Evolutionary conservation across 2,329 filamentous ascomycete genomes (phyloP).

Genomic region (Stagonosporopsis chrysanthemi): DNA sequence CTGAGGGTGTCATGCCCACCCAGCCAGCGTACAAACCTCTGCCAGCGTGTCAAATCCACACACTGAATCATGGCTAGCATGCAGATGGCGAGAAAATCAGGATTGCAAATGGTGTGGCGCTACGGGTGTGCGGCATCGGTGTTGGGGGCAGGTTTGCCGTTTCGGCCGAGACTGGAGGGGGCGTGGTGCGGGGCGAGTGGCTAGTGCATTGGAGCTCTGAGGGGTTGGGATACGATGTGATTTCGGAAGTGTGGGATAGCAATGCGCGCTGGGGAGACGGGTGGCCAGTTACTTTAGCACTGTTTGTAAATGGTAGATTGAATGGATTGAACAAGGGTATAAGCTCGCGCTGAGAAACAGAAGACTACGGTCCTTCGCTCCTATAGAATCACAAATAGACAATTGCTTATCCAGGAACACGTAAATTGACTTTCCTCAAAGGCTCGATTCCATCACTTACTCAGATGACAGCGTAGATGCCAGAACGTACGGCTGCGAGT

Average conservation of each 20-base stretch:
- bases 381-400: not conserved
- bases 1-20: no score
- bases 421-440: not conserved
- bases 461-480: not conserved
- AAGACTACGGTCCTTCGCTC: not conserved
- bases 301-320: not conserved
- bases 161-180: not conserved
- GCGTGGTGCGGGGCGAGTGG: not conserved
- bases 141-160: not conserved
- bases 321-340: conserved; percentile 17
- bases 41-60: not conserved
- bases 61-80: not conserved
- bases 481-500: not conserved
- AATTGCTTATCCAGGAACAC: not conserved
- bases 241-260: not conserved
- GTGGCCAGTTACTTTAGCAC: not conserved
- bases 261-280: not conserved
- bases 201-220: not conserved
- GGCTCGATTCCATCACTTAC: not conserved
- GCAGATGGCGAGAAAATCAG: not conserved
- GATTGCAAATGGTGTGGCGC: not conserved
- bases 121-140: not conserved
- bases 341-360: conserved; percentile 5
- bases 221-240: not conserved
- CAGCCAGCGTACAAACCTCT: not conserved